Evolutionary conservation across 192 early-diverging fungal genomes (phyloP).

Genomic region (Mortierella antarctica): DNA sequence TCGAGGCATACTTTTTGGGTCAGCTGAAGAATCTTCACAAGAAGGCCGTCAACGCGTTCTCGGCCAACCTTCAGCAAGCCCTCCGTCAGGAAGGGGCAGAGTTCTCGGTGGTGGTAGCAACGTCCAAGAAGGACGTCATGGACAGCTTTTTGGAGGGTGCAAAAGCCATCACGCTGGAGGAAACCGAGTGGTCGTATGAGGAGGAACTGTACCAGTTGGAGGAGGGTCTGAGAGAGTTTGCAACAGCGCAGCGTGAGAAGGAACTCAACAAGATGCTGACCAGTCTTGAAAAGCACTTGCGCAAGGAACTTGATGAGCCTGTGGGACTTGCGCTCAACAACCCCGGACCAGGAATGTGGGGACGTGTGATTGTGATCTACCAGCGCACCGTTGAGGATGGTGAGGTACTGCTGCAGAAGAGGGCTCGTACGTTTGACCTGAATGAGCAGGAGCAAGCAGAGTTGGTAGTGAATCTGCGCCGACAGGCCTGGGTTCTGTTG

Average conservation of each 20-base stretch:
- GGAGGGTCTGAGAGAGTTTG: slow-evolving; percentile 71
- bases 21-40: slow-evolving; percentile 92
- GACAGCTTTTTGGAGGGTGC: slow-evolving; percentile 64
- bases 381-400: slow-evolving; percentile 65
- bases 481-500: slow-evolving; percentile 80
- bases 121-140: slow-evolving; percentile 55
- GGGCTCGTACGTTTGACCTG: slow-evolving; percentile 67
- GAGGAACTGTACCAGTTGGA: slow-evolving; percentile 68
- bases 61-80: slow-evolving; percentile 60
- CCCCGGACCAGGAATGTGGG: slow-evolving; percentile 77
- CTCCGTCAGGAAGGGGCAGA: slow-evolving; percentile 67
- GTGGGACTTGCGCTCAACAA: slow-evolving; percentile 77
- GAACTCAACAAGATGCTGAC: slow-evolving; percentile 76
- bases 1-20: slow-evolving; percentile 83
- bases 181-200: slow-evolving; percentile 77
- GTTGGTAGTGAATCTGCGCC: slow-evolving; percentile 64
- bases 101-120: slow-evolving; percentile 72
- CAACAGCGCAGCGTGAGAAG: slow-evolving; percentile 67
- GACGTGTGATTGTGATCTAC: slow-evolving; percentile 69
- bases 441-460: slow-evolving; percentile 62
- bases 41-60: slow-evolving; percentile 75
- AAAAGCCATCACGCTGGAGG: slow-evolving; percentile 67
- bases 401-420: slow-evolving; percentile 60
- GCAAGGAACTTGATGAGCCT: slow-evolving; percentile 74
- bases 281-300: slow-evolving; percentile 67